Evolutionary conservation across 2,329 filamentous ascomycete species (phyloP).

Genomic region (Neonectria hederae): DNA sequence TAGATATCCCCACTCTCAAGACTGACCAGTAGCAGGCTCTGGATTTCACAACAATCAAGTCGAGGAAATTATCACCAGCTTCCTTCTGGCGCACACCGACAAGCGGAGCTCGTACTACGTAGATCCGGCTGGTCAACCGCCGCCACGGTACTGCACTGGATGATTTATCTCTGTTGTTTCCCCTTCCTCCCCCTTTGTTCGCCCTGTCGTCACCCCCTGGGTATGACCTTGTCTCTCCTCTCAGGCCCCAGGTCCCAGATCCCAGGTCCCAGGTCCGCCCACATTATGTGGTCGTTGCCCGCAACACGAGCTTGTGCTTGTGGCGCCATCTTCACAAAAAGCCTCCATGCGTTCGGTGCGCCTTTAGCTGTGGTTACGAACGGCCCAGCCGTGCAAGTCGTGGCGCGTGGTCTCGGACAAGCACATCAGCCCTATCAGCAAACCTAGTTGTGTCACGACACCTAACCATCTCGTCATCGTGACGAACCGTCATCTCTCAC

Average conservation of each 20-base stretch:
- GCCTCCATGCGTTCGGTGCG: background rate
- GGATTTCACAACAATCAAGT: background rate
- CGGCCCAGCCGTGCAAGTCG: background rate
- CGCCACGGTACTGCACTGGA: background rate
- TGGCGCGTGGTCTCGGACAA: background rate
- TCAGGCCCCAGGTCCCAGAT: no score
- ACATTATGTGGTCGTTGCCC: background rate
- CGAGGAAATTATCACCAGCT: background rate
- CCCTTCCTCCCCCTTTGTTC: background rate
- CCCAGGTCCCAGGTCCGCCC: no score
- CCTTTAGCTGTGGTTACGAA: background rate
- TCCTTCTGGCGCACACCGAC: background rate
- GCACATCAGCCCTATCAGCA: background rate
- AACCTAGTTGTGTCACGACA: background rate
- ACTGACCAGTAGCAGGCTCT: background rate
- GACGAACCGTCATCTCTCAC: background rate
- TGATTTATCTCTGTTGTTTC: background rate
- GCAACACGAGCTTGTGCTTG: background rate
- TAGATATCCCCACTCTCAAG: background rate
- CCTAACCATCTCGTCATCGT: constrained; percentile 1
- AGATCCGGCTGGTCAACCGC: background rate
- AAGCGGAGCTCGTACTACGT: background rate
- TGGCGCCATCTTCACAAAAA: background rate
- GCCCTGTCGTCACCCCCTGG: background rate
- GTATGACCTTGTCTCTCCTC: background rate